These are phyloP conservation scores for Setomelanomma holmii DNA, from an alignment of 2,329 filamentous ascomycete species.

Conservation along the genomic window DNA sequence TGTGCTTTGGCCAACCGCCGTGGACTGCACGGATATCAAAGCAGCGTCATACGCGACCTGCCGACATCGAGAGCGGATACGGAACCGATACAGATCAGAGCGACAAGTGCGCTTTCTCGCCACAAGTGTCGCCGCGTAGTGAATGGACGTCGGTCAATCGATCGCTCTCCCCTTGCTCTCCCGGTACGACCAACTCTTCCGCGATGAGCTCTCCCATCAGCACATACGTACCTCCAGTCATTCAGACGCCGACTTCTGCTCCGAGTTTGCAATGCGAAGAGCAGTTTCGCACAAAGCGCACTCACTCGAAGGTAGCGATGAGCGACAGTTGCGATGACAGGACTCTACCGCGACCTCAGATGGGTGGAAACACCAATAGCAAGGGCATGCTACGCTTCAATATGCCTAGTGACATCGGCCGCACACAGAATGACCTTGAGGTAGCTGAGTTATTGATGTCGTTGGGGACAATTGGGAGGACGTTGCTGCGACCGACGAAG, in stretches of 20 bases:
- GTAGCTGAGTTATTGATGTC: slow-evolving; percentile 48
- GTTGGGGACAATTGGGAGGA: slow-evolving; percentile 32
- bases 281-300: slow-evolving; percentile 32
- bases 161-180: slow-evolving; percentile 22
- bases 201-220: slow-evolving; percentile 16
- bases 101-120: slow-evolving; percentile 47
- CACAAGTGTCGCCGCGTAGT: slow-evolving; percentile 48
- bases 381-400: slow-evolving; percentile 2
- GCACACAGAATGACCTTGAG: slow-evolving; percentile 34
- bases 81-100: slow-evolving; percentile 51
- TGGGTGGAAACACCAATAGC: slow-evolving; percentile 8
- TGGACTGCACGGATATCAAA: slow-evolving; percentile 15
- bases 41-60: slow-evolving; percentile 17
- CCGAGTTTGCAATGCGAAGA: slow-evolving; percentile 15
- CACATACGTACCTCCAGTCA: slow-evolving; percentile 3
- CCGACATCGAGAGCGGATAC: slow-evolving; percentile 51
- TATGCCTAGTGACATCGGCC: slow-evolving; percentile 7
- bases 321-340: slow-evolving; percentile 5
- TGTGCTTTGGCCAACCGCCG: slow-evolving; percentile 19
- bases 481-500: slow-evolving; percentile 30
- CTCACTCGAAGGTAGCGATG: slow-evolving; percentile 31
- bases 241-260: slow-evolving; percentile 21
- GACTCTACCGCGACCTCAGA: slow-evolving; percentile 10
- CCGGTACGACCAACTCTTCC: slow-evolving; percentile 14
- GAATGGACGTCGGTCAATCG: slow-evolving; percentile 52